phyloP scores from a whole-genome alignment of 2,329 filamentous ascomycete species.

The Plectosphaerella cucumerina region DNA sequence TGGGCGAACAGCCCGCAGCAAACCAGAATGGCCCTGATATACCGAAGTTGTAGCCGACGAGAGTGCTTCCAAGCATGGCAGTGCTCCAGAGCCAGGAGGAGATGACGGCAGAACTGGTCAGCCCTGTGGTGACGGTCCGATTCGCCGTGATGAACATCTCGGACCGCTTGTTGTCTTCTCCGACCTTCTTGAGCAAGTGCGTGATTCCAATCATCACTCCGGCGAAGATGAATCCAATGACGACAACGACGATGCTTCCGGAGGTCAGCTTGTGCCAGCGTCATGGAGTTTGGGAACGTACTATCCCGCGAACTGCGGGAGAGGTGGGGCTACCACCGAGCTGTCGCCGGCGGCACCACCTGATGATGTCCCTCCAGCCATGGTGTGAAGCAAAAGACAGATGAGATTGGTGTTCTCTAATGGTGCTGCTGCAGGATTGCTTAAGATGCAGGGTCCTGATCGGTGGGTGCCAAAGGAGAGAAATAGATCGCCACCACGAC shows the following conservation, averaged over 20 bases:
- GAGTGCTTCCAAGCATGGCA: conserved; percentile 42
- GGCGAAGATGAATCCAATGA: conserved; percentile 27
- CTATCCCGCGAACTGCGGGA: conserved; percentile 5
- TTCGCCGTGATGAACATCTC: conserved; percentile 56
- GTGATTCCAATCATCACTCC: conserved; percentile 43
- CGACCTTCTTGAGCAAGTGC: conserved; percentile 38
- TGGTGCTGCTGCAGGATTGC: not conserved
- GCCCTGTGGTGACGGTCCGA: conserved; percentile 42
- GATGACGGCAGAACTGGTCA: conserved; percentile 49
- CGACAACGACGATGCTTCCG: conserved; percentile 21
- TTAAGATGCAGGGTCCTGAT: not conserved
- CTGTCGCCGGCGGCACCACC: not conserved
- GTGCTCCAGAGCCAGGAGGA: conserved; percentile 54
- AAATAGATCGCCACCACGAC: not conserved
- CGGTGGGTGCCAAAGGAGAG: not conserved
- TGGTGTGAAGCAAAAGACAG: not conserved
- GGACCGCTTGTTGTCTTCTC: conserved; percentile 47
- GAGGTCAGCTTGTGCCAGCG: too few relatives aligned
- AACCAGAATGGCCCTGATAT: conserved; percentile 55
- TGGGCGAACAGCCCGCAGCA: conserved; percentile 43
- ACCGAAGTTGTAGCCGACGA: conserved; percentile 51
- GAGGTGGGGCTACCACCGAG: conserved; percentile 3
- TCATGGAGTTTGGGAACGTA: not conserved
- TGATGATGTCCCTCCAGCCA: not conserved
- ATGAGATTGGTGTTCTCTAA: not conserved